Base-by-base conservation (phyloP, 352 stramenopile genomes). In the Globisporangium heterothallicum region DNA sequence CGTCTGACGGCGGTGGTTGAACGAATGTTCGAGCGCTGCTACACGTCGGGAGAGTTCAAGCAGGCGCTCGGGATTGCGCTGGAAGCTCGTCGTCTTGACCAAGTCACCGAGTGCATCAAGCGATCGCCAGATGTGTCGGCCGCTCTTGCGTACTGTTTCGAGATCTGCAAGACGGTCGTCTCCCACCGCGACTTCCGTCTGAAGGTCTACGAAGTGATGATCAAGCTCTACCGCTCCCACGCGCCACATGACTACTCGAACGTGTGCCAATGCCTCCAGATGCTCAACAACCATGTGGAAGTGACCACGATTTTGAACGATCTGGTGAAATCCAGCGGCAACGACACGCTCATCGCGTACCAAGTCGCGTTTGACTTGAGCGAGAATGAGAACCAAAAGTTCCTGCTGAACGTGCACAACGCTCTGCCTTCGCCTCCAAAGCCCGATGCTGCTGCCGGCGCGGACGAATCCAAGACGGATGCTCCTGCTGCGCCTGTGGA, bases 311-410 rank as follows among this genome's bases (percentile, higher is more conserved):
- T 97, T 34, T 65, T 98, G 18, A 76, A 89, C 30, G 56, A 86
- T 18, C 78, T 98, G 21, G 56, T 98, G 25, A 77, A 84, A 27
- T 70, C 68, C 25, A 78, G 47, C 24, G 76, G 86, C 22, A 64
- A 90, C 43, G 69, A 91, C 55, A 78, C 65, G 29, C 78, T 99
- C 29, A 59, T 98, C 27, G 97, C 94, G 22, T 98, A 97, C 66
- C 97, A 99, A 64, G 83, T 99, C 13, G 97, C 92, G 19, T 99
- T 99, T 63, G 95, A 99, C 72, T 58, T 99, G 7, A 86, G 96
- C 13, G 96, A 99, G 68, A 98, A 95, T 49, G 96, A 98, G 38
- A 97, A 99, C 81, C 92, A 98, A 66, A 93, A 96, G 56, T 99
- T 99, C 68, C 66, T 99, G 12, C 72, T 92, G 50, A 84, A 82